phyloP scores from a whole-genome alignment of 306 rosid species.

The Vigna radiata region DNA sequence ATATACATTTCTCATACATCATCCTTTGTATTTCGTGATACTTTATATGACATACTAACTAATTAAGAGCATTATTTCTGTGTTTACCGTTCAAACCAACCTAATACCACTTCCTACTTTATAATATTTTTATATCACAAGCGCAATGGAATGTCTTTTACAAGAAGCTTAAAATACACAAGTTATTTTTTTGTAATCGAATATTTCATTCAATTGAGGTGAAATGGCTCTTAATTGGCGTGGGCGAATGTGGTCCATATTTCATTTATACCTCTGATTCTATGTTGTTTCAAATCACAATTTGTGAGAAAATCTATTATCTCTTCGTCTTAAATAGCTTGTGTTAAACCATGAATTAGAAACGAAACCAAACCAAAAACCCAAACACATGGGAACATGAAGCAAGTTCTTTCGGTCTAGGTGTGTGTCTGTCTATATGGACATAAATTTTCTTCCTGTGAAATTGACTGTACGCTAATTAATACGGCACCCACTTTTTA shows the following conservation, averaged over 20 bases:
- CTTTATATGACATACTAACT: neutral
- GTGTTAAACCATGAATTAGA: neutral
- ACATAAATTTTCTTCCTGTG: constrained; percentile 34
- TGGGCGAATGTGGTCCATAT: neutral
- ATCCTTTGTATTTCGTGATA: constrained; percentile 28
- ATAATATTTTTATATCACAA: neutral
- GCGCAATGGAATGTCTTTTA: neutral
- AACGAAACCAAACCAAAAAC: neutral
- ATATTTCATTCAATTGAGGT: neutral
- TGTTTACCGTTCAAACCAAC: constrained; percentile 9
- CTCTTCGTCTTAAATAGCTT: neutral
- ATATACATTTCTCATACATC: neutral
- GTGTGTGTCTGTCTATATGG: constrained; percentile 29
- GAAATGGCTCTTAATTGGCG: neutral
- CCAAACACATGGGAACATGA: neutral
- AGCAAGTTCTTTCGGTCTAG: neutral
- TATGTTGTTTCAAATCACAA: neutral
- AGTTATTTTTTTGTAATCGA: neutral
- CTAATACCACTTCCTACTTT: constrained; percentile 24
- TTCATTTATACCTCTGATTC: neutral
- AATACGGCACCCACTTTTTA: constrained; percentile 27
- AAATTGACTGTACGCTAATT: constrained; percentile 13
- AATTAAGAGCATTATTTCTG: constrained; percentile 7
- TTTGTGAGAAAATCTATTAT: neutral
- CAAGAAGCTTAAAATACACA: neutral